Conservation (phyloP, 2,329 filamentous ascomycete species). For the Incumbomyces lentus region DNA sequence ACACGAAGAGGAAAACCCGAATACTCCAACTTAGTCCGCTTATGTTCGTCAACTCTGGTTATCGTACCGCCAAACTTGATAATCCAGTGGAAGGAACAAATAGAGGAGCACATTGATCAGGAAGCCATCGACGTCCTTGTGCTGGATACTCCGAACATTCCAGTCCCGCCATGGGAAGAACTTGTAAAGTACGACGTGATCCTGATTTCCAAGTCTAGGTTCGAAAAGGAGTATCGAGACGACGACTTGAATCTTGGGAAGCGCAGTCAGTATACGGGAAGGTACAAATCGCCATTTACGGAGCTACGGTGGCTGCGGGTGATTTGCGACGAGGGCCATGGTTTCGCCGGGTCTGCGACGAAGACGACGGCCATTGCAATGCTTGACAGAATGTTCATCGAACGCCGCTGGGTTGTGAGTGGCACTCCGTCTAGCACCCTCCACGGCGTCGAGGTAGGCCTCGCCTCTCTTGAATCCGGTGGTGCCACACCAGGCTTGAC, state of each 20-base stretch:
- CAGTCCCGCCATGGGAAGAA: constrained; percentile 47
- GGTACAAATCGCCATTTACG: constrained; percentile 53
- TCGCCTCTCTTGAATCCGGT: constrained; percentile 33
- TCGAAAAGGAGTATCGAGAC: constrained; percentile 56
- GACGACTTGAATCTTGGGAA: constrained; percentile 39
- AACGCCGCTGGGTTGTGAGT: constrained; percentile 78
- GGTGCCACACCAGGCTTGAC: background rate
- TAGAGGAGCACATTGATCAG: constrained; percentile 59
- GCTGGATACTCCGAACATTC: constrained; percentile 42
- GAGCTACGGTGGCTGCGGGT: constrained; percentile 74
- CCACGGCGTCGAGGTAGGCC: constrained; percentile 60
- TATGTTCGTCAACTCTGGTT: constrained; percentile 63
- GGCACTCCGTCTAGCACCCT: constrained; percentile 80
- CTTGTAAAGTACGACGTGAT: constrained; percentile 64
- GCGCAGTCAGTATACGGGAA: constrained; percentile 33
- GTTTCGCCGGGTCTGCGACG: constrained; percentile 56
- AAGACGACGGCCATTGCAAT: constrained; percentile 50
- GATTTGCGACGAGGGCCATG: constrained; percentile 87
- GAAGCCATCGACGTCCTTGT: constrained; percentile 54
- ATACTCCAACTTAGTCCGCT: constrained; percentile 36
- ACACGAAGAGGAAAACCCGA: constrained; percentile 25
- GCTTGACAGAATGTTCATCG: constrained; percentile 45
- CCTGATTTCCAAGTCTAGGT: constrained; percentile 62
- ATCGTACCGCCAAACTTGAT: constrained; percentile 76
- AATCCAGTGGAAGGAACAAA: constrained; percentile 74